Conservation (phyloP, 2,329 filamentous ascomycete species). For the Aspergillus flavus region DNA sequence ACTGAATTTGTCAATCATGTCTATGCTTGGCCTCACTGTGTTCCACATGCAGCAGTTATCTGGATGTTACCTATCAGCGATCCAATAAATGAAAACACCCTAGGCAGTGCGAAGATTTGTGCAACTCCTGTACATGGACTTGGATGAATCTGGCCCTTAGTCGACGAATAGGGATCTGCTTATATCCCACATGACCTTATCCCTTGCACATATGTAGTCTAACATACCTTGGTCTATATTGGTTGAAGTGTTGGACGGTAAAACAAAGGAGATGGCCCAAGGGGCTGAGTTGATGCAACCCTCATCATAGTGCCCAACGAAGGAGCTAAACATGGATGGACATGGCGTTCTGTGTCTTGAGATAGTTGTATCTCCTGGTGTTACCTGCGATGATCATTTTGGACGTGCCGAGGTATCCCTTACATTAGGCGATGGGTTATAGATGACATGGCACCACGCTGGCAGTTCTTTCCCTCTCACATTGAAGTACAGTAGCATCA, state of each 20-base stretch:
- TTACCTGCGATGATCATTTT: neutral
- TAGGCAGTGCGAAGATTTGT: neutral
- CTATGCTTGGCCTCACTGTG: neutral
- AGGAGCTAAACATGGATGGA: neutral
- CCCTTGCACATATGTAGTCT: neutral
- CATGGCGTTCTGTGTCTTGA: neutral
- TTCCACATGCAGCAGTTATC: neutral
- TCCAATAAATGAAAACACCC: neutral
- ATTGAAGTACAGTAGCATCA: neutral
- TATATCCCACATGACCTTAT: neutral
- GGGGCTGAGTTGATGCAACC: neutral
- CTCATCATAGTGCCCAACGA: neutral
- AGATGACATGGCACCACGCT: neutral
- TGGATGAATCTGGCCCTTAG: neutral
- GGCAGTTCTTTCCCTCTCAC: neutral
- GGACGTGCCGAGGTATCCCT: neutral
- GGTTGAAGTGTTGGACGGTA: neutral
- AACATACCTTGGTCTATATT: neutral
- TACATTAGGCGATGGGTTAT: neutral
- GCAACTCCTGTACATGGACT: neutral
- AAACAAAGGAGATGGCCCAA: neutral
- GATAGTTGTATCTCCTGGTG: neutral
- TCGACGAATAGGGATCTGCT: neutral
- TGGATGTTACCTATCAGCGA: neutral
- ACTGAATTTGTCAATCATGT: neutral